phyloP scores from a whole-genome alignment of 2,329 filamentous ascomycete genomes.

The Cercospora janseana region DNA sequence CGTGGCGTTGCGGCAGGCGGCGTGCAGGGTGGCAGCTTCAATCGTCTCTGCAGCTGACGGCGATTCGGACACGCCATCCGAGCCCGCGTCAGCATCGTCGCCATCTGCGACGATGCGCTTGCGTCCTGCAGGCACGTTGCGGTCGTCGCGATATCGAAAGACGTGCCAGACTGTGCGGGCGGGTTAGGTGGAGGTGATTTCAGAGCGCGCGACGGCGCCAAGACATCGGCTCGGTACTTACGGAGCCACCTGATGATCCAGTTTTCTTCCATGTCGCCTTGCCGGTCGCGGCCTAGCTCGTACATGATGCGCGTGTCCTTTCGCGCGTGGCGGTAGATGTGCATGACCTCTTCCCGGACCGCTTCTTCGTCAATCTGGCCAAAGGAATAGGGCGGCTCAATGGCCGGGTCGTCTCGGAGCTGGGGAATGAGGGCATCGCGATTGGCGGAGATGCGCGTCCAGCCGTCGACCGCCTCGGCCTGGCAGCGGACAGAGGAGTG shows the following conservation, averaged over 20 bases:
- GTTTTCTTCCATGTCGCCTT: conserved; percentile 42
- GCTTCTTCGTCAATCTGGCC: conserved; percentile 48
- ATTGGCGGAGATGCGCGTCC: conserved; percentile 42
- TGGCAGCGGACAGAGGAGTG: conserved; percentile 24
- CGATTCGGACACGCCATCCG: conserved; percentile 8
- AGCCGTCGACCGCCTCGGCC: conserved; percentile 42
- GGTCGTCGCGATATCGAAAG: conserved; percentile 19
- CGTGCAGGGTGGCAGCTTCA: conserved; percentile 6
- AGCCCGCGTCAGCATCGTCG: conserved; percentile 14
- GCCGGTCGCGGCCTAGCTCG: conserved; percentile 40
- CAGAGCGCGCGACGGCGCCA: not conserved
- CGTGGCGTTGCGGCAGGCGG: not conserved
- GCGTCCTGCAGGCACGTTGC: conserved; percentile 13
- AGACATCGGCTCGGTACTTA: conserved; percentile 22
- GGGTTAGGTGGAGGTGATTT: not conserved
- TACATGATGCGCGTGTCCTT: conserved; percentile 42
- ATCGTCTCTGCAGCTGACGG: conserved; percentile 1
- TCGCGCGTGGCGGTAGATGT: conserved; percentile 40
- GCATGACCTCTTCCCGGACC: conserved; percentile 43
- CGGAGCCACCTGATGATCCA: conserved; percentile 50
- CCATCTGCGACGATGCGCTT: conserved; percentile 3
- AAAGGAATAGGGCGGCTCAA: conserved; percentile 36
- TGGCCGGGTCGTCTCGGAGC: conserved; percentile 13
- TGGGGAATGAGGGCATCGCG: conserved; percentile 25
- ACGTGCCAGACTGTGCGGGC: conserved; percentile 16